Conservation (phyloP, 805 yeast species). For the Wickerhamiella bombiphila region DNA sequence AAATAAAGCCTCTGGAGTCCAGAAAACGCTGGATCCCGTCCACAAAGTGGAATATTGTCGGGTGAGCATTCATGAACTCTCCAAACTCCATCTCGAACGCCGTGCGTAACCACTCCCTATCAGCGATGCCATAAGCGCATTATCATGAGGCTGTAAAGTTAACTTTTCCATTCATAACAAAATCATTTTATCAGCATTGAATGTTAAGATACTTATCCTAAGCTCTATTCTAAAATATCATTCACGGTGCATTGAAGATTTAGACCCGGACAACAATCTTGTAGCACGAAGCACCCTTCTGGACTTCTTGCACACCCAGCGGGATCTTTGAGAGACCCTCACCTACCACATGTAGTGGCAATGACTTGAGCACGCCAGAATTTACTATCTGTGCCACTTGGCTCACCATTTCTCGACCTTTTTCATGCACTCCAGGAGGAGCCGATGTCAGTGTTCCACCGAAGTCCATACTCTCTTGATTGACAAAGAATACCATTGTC, state of each 20-base stretch:
- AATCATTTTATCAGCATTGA: too few species aligned
- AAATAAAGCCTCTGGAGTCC: slow-evolving; percentile 49
- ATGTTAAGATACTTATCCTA: too few species aligned
- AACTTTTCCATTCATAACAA: too few species aligned
- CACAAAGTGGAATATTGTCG: slow-evolving; percentile 51
- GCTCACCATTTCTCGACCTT: slow-evolving; percentile 2
- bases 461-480: too few species aligned
- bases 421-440: slow-evolving; percentile 1
- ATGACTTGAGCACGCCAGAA: slow-evolving; percentile 2
- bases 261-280: slow-evolving; percentile 13
- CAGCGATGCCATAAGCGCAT: too few species aligned
- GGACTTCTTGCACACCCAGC: slow-evolving; percentile 8
- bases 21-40: slow-evolving; percentile 26
- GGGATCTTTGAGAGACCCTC: slow-evolving; percentile 13
- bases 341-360: slow-evolving; percentile 9
- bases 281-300: slow-evolving; percentile 15
- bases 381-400: slow-evolving; percentile 3
- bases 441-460: slow-evolving; percentile 2
- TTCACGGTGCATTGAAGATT: too few species aligned
- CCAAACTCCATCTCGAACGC: slow-evolving; percentile 28
- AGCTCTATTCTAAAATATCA: too few species aligned
- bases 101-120: too few species aligned
- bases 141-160: too few species aligned
- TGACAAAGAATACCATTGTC: too few species aligned
- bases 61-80: slow-evolving; percentile 53